Base-by-base conservation (phyloP, 140 eudicot genomes). In the Oenanthe javanica region DNA sequence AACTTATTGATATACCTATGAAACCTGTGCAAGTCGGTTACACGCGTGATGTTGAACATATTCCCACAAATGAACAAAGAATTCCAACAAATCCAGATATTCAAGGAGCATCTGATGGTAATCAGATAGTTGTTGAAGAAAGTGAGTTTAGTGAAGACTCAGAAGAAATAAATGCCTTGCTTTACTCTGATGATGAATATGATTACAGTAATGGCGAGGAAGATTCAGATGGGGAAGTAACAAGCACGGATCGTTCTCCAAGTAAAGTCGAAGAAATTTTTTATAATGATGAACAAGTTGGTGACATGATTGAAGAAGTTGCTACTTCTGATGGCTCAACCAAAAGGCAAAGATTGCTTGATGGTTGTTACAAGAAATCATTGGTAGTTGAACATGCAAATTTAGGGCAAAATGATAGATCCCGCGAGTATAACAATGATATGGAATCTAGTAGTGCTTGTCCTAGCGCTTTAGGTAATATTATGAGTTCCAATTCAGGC, bases 101-200 rank as follows among this genome's bases (percentile, higher is more conserved):
- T 38, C 79, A 61, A 73, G 88, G 81, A 59, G 77, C 74, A 40
- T 77, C 81, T 66, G 27, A 64, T 52, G 89, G 79, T 63, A 72
- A 74, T 64, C 67, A 79, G 42, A 61, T 80, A 36, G 31, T 5
- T 31, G 84, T 76, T 49, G 89, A 73, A 77, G 86, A 45, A 46
- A 74, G 83, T 73, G 86, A 84, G 25, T 80, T 74, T 82, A 86
- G 19, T 76, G 90, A 89, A 79, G 92, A 89, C 81, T 77, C 84
- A 14, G 87, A 89, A 6, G 92, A 89, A 75, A 80, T 89, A 51
- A 71, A 89, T 81, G 92, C 87, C 9, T 72, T 89, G 61, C 88
- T 89, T 49, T 84, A 84, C 84, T 89, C 90, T 79, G 86, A 85
- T 77, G 85, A 83, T 77, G 89, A 84, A 6, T 46, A 72, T 71